phyloP scores from a whole-genome alignment of 1,284 basidiomycete genomes.

The Cerrena zonata region DNA sequence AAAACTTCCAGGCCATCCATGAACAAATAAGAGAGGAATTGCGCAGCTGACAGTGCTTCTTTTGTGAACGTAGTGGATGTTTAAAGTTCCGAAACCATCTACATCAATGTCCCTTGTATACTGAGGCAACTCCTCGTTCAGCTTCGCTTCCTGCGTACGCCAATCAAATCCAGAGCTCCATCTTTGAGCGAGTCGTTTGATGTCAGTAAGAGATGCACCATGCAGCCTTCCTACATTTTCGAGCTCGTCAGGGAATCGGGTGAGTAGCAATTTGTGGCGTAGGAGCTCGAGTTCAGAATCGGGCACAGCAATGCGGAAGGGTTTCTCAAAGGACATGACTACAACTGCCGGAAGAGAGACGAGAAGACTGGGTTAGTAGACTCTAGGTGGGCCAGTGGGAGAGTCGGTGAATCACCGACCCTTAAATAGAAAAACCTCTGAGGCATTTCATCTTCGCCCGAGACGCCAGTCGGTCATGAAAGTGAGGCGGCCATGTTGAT shows the following conservation, averaged over 20 bases:
- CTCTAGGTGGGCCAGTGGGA: too few relatives aligned
- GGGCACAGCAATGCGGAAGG: conserved; percentile 40
- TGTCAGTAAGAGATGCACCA: conserved; percentile 15
- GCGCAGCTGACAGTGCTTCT: conserved; percentile 29
- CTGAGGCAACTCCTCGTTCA: conserved; percentile 43
- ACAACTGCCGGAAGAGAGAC: too few relatives aligned
- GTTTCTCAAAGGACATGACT: too few relatives aligned
- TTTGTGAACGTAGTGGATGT: conserved; percentile 47
- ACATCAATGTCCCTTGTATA: conserved; percentile 40
- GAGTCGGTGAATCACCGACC: too few relatives aligned
- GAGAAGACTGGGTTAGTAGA: too few relatives aligned
- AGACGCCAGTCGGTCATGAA: too few relatives aligned
- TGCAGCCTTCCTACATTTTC: conserved; percentile 16
- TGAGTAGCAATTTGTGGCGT: conserved; percentile 35
- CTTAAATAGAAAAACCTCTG: too few relatives aligned
- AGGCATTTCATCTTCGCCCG: too few relatives aligned
- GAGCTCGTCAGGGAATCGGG: conserved; percentile 44
- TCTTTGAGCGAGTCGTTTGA: conserved; percentile 31
- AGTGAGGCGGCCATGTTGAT: too few relatives aligned
- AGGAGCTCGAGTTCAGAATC: conserved; percentile 33
- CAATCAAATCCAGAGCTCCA: too few relatives aligned
- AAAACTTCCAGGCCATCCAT: conserved; percentile 56
- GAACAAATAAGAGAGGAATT: conserved; percentile 42
- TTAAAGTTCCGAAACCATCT: too few relatives aligned
- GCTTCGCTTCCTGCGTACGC: conserved; percentile 36